phyloP scores from a whole-genome alignment of 2,329 filamentous ascomycete genomes.

The Leptographium flavum region DNA sequence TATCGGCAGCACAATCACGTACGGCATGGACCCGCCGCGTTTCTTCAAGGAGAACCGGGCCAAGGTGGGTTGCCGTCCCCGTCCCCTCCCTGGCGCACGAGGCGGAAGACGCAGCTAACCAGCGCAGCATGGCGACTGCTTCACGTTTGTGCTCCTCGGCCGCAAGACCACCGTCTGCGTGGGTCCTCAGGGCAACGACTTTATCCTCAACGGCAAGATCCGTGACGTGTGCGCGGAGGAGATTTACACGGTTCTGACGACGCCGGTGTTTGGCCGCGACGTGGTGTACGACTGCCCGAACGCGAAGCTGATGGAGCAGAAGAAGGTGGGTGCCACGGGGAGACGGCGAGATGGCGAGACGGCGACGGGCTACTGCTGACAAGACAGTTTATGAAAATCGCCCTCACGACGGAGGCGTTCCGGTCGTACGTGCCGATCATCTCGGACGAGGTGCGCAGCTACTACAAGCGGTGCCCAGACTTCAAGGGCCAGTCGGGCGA shows the following conservation, averaged over 20 bases:
- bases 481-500: slow-evolving; percentile 47
- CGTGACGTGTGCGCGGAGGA: slow-evolving; percentile 39
- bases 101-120: neutral
- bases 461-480: slow-evolving; percentile 38
- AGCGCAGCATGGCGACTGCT: slow-evolving; percentile 33
- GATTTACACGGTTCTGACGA: slow-evolving; percentile 35
- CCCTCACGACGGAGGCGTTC: slow-evolving; percentile 51
- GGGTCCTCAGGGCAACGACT: slow-evolving; percentile 37
- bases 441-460: slow-evolving; percentile 51
- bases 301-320: slow-evolving; percentile 77
- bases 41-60: slow-evolving; percentile 65
- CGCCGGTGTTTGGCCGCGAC: slow-evolving; percentile 55
- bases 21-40: slow-evolving; percentile 83
- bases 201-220: slow-evolving; percentile 40
- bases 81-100: neutral
- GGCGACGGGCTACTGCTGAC: no score
- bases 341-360: no score
- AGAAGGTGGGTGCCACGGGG: slow-evolving; percentile 48
- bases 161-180: slow-evolving; percentile 35
- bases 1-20: slow-evolving; percentile 81
- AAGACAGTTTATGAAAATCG: slow-evolving; percentile 54
- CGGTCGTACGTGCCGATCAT: slow-evolving; percentile 57
- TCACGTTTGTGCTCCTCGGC: slow-evolving; percentile 39
- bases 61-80: slow-evolving; percentile 37
- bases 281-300: slow-evolving; percentile 80